Evolutionary conservation across 768 basidiomycete genomes (phyloP), one percentile per base, ranked within the genome.

Genomic region (Auricularia auricula-judae): DNA sequence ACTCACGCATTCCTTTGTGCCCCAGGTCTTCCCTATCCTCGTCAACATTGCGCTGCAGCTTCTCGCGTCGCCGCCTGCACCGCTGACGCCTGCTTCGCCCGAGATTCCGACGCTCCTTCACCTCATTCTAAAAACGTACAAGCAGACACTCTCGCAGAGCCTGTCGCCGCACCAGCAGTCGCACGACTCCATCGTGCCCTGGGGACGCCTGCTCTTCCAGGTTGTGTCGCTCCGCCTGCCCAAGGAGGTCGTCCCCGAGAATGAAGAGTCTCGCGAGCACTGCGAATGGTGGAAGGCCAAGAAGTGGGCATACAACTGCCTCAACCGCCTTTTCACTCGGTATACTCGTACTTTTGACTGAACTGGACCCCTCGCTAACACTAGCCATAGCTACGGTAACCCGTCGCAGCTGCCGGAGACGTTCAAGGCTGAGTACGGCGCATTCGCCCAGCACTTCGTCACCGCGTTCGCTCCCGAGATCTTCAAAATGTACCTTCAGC

Each of bases 251-350:
- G 81, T 92, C 0, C 87, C 89, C 1, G 83, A 81, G 35, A 85
- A 89, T 64, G 82, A 85, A 66, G 88, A 92, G 4, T 88, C 88
- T 16, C 79, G 89, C 42, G 91, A 93, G 76, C 80, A 79, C 59
- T 83, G 80, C 58, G 88, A 91, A 69, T 96, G 93, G 93, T 92
- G 91, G 89, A 88, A 87, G 72, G 82, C 88, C 8, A 95, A 95
- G 77, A 96, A 96, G 72, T 95, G 93, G 93, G 90, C 93, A 0
- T 93, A 87, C 71, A 84, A 81, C n/a, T 85, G 84, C 43, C 78
- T 96, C 7, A 88, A 89, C 42, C 79, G 86, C 29, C 77, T 93
- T 16, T 93, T 93, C 81, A 87, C 88, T 70, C 81, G 88, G 82
- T 86, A 63, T 4, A 29, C 29, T 29, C 29, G 29, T 29, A 29